Evolutionary conservation across 345 rosid genomes (phyloP), one percentile per base, ranked within the genome.

Genomic region (Eucalyptus curtisii): DNA sequence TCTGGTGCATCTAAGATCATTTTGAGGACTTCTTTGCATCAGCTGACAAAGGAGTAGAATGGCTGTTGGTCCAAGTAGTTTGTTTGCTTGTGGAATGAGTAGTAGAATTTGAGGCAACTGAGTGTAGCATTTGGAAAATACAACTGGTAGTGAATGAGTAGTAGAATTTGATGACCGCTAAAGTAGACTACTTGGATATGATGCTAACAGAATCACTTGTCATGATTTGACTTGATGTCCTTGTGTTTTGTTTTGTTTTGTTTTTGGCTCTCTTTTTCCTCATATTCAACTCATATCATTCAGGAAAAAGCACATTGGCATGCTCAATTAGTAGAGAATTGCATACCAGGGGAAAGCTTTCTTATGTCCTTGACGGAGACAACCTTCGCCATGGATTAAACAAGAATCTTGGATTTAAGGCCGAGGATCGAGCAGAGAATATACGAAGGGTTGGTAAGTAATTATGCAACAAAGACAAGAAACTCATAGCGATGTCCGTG

Each of bases 221-320:
- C 64, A 49, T 79, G 50, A 50, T 80, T 24, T 20, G 30, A 85
- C 49, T 24, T 40, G 33, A 33, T 19, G 6, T 49, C 66, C 37
- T 90, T 40, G 22, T 49, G 49, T 57, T 49, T 13, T 33, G 81
- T 44, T 49, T 13, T 33, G 81, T 44, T 22, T 84, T n/a, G 47
- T 53, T 30, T 47, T 52, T 44, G 27, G 66, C 80, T n/a, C 14
- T 3, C 61, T 87, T 55, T 61, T 40, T 25, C 19, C 25, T 24
- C 59, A 22, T 31, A 55, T 87, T 71, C 9, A 27, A 40, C 49
- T 90, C 48, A 14, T 64, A 85, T 33, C 86, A 25, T 92, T 86
- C 90, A 97, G 99, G 99, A 68, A 97, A 97, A 92, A 97, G 99
- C 94, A 96, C 99, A 37, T 86, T 97, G 91, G 99, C 98, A 22